Base-by-base conservation (phyloP, 129 eudicot species). In the Apium graveolens region DNA sequence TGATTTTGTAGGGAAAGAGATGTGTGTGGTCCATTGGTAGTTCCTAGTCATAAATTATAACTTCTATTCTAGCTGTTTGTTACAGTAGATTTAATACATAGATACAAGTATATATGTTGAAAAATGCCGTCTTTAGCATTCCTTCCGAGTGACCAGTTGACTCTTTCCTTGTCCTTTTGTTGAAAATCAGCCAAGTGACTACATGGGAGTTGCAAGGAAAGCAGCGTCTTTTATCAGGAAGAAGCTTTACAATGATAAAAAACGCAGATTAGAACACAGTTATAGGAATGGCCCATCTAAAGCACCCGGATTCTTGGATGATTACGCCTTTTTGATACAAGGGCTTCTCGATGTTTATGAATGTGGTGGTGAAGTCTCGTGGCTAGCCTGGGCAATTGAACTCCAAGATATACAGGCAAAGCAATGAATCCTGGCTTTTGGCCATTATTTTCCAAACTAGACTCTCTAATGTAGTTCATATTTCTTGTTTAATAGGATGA, bases 301-400 rank as follows among this genome's bases (percentile, higher is more conserved):
- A 82, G 98, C 98, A 11, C 97, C 98, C 7, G 98, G 97, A 24
- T 93, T 93, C 83, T 82, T 93, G 75, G 98, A 93, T 83, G 98
- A 93, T 84, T 91, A 91, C 65, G 97, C 98, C 2, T 93, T 93
- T 75, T 84, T 93, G 66, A 91, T 93, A 62, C 87, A 96, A 11
- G 93, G 93, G 73, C 84, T 93, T 51, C 81, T 93, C 74, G 98
- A 93, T 81, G 81, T 93, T 74, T 93, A 89, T 35, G 98, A 93
- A 76, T 88, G 70, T 39, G 98, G 98, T 24, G 92, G 97, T 74
- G 86, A 89, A 66, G 78, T 83, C 41, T 80, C 83, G 18, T 93
- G 97, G 97, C 86, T 93, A 29, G 81, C 79, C 2, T 93, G 98
- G 98, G 98, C 97, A 26, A 70, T 88, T 84, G 92, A 91, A 80